These are phyloP conservation scores for Pseudohalonectria lignicola DNA, from an alignment of 2,329 filamentous ascomycete genomes.

Conservation along the genomic window DNA sequence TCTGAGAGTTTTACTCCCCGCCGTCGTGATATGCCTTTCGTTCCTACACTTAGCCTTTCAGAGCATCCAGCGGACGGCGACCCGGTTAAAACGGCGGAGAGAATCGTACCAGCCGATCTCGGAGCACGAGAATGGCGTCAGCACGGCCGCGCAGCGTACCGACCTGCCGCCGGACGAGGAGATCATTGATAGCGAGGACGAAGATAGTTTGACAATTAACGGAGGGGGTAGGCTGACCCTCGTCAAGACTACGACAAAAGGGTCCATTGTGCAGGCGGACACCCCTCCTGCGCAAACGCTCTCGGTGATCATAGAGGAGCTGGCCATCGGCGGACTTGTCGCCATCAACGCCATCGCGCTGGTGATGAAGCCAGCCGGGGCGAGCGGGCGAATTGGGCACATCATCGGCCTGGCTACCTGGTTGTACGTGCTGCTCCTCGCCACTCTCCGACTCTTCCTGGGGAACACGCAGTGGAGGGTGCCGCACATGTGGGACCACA, in stretches of 20 bases:
- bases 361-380: slow-evolving; percentile 40
- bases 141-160: slow-evolving; percentile 32
- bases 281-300: slow-evolving; percentile 63
- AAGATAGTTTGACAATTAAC: slow-evolving; percentile 45
- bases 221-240: slow-evolving; percentile 47
- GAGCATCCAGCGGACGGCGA: slow-evolving; percentile 35
- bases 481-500: slow-evolving; percentile 84
- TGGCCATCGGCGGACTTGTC: slow-evolving; percentile 63
- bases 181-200: slow-evolving; percentile 32
- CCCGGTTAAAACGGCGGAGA: slow-evolving; percentile 36
- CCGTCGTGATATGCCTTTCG: slow-evolving; percentile 60
- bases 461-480: slow-evolving; percentile 55
- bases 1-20: slow-evolving; percentile 69
- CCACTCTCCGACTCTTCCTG: slow-evolving; percentile 58
- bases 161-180: slow-evolving; percentile 35
- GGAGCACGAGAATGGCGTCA: slow-evolving; percentile 20
- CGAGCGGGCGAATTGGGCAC: slow-evolving; percentile 48
- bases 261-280: slow-evolving; percentile 60
- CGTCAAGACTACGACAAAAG: slow-evolving; percentile 49
- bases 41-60: slow-evolving; percentile 53
- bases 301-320: slow-evolving; percentile 61
- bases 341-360: slow-evolving; percentile 57
- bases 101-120: slow-evolving; percentile 47
- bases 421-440: slow-evolving; percentile 69
- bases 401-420: slow-evolving; percentile 62